These are phyloP conservation scores for Alternaria gaisen DNA, from an alignment of 2,329 filamentous ascomycete genomes.

Conservation along the genomic window DNA sequence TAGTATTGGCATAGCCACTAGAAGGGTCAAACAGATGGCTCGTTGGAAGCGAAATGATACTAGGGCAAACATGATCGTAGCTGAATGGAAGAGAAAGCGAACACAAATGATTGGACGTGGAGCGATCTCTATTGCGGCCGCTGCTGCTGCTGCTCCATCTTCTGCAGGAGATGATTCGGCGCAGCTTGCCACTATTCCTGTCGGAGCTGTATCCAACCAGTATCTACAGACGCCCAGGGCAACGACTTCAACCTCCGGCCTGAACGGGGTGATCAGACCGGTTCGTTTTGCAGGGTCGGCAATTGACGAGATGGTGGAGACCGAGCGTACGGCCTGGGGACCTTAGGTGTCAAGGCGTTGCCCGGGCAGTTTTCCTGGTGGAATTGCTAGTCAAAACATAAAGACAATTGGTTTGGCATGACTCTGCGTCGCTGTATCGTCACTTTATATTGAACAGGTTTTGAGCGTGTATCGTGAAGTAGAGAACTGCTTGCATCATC, in stretches of 20 bases:
- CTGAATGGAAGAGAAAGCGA: neutral
- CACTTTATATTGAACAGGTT: neutral
- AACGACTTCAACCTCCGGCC: neutral
- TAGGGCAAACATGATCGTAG: neutral
- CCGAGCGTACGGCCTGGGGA: constrained; percentile 1
- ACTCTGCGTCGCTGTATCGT: neutral
- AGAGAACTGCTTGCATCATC: neutral
- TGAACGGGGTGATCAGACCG: constrained; percentile 14
- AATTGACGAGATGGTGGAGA: constrained; percentile 12
- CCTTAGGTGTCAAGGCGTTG: neutral
- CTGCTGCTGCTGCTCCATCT: neutral
- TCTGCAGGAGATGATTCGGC: neutral
- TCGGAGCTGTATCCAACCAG: neutral
- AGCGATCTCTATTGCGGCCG: neutral
- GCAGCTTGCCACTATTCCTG: neutral
- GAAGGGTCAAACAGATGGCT: constrained; percentile 9
- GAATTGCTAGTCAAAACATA: neutral
- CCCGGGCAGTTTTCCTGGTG: neutral
- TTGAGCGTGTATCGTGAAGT: neutral
- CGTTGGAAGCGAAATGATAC: neutral
- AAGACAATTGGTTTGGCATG: neutral
- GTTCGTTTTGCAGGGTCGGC: constrained; percentile 8
- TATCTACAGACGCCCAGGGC: neutral
- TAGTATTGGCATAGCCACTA: constrained; percentile 9
- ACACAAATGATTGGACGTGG: neutral